Evolutionary conservation across 495 filamentous ascomycete genomes (phyloP).

Genomic region (Penicillium roqueforti): DNA sequence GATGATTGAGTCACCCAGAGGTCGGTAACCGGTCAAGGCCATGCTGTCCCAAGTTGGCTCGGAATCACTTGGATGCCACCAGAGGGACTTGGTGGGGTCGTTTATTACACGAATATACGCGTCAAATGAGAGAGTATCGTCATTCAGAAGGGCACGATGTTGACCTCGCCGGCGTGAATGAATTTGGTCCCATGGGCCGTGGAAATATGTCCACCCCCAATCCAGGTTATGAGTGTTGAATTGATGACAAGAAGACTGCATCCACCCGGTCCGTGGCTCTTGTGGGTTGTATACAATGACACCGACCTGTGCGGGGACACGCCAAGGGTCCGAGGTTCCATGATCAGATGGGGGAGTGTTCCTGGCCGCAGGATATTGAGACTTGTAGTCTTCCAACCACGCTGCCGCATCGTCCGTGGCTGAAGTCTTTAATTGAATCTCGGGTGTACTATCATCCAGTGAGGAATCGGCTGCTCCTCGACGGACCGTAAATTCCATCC

Average conservation of each 20-base stretch:
- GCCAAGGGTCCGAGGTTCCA: conserved; percentile 32
- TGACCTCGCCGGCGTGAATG: conserved; percentile 53
- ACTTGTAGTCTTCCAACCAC: conserved; percentile 35
- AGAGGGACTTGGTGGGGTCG: conserved; percentile 59
- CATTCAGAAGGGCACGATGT: conserved; percentile 57
- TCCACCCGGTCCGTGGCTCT: conserved; percentile 58
- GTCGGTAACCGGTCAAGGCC: conserved; percentile 57
- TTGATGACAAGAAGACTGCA: conserved; percentile 54
- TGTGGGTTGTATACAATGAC: conserved; percentile 63
- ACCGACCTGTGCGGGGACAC: conserved; percentile 58
- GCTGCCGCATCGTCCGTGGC: conserved; percentile 25
- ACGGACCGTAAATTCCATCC: conserved; percentile 38
- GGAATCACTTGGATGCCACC: conserved; percentile 60
- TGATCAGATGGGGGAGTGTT: conserved; percentile 1
- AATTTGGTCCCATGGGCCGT: conserved; percentile 58
- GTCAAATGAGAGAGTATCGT: conserved; percentile 61
- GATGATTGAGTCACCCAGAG: conserved; percentile 44
- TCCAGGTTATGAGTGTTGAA: conserved; percentile 57
- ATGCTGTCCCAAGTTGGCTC: conserved; percentile 70
- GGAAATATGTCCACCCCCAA: conserved; percentile 66
- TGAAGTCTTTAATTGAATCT: conserved; percentile 28
- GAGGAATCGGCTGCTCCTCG: conserved; percentile 29
- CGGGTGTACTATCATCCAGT: conserved; percentile 27
- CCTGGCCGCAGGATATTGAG: conserved; percentile 25
- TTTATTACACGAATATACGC: conserved; percentile 61